These are phyloP conservation scores for Basidiobolus meristosporus DNA, from an alignment of 371 early-diverging fungal species.

Conservation along the genomic window DNA sequence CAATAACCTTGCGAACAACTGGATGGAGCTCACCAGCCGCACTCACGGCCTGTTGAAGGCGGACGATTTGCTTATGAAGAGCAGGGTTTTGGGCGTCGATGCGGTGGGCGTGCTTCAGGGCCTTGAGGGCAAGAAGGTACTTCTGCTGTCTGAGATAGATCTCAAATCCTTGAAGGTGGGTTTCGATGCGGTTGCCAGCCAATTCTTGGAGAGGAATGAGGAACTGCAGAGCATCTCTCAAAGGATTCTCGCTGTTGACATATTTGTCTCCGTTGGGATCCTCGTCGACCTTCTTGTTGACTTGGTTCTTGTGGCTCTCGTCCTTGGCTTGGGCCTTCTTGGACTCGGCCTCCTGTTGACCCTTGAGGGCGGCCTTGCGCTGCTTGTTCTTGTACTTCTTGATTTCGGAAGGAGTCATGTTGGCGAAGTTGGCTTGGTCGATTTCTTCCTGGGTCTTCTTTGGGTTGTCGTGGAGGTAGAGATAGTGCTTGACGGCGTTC, in stretches of 20 bases:
- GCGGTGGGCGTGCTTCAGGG: no score
- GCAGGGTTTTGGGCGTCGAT: no score
- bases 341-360: constrained; percentile 14
- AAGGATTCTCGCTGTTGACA: constrained; percentile 28
- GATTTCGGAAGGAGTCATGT: constrained; percentile 39
- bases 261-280: neutral
- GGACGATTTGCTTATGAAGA: neutral
- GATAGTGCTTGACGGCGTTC: constrained; percentile 46
- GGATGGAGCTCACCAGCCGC: no score
- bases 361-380: constrained; percentile 13
- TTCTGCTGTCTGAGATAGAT: constrained; percentile 55
- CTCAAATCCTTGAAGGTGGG: constrained; percentile 47
- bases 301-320: neutral
- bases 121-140: no score
- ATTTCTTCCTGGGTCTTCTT: neutral
- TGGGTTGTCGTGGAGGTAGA: constrained; percentile 39
- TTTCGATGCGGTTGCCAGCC: constrained; percentile 26
- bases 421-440: constrained; percentile 8
- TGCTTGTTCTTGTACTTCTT: constrained; percentile 21
- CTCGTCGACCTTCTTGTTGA: neutral
- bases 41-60: no score
- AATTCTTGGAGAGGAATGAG: constrained; percentile 43
- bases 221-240: constrained; percentile 58
- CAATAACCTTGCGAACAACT: constrained; percentile 1
- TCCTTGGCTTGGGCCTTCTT: constrained; percentile 8